Evolutionary conservation across 441 rosid species (phyloP).

Genomic region (Codiaeum variegatum): DNA sequence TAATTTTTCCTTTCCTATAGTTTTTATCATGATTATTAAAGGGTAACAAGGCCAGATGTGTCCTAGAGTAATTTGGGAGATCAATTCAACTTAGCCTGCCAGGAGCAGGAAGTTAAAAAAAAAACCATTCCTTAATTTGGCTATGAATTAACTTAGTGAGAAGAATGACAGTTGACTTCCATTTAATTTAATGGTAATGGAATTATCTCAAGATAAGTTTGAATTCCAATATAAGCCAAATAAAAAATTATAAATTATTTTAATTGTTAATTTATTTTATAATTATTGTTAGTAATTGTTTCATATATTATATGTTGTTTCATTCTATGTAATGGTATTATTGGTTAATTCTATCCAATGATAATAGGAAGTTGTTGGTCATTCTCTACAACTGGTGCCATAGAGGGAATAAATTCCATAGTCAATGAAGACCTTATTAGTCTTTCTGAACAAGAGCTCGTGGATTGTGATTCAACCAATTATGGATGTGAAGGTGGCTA

Average conservation of each 20-base stretch:
- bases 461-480: conserved; percentile 57
- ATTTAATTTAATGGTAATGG: too few relatives aligned
- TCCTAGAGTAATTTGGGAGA: neutral
- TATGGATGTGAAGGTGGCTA: conserved; percentile 67
- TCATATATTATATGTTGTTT: neutral
- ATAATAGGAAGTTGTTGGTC: conserved; percentile 72
- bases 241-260: too few relatives aligned
- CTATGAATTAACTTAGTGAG: too few relatives aligned
- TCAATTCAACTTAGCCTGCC: too few relatives aligned
- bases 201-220: too few relatives aligned
- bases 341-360: neutral
- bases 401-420: conserved; percentile 61
- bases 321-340: neutral
- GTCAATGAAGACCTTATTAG: conserved; percentile 47
- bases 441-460: conserved; percentile 69
- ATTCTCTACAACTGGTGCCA: conserved; percentile 63
- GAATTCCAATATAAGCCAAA: too few relatives aligned
- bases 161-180: too few relatives aligned
- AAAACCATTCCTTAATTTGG: too few relatives aligned
- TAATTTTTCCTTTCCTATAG: too few relatives aligned
- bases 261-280: too few relatives aligned
- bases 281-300: neutral
- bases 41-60: neutral
- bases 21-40: too few relatives aligned
- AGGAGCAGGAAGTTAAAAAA: too few relatives aligned